Percentiles rank a stretch among this genome's conserved stretches.
Conservation (phyloP, 192 early-diverging fungal genomes). For the Spizellomyces sp. region DNA sequence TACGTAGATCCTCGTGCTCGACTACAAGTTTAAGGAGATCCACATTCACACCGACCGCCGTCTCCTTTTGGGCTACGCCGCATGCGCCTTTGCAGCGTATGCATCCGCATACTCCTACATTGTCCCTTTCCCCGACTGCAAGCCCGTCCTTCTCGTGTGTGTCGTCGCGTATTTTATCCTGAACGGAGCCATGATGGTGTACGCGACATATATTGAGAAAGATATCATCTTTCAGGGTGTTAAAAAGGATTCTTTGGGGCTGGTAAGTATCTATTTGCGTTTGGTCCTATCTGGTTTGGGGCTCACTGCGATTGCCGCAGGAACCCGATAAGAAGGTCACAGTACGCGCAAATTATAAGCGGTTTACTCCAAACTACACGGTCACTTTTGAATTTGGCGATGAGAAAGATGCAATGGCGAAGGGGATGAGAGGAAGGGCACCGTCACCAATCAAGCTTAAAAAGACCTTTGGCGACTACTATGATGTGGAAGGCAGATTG, state of each 20-base stretch:
- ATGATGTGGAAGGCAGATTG: constrained; percentile 46
- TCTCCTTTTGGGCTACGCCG: constrained; percentile 77
- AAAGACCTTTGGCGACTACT: constrained; percentile 39
- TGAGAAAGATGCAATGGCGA: constrained; percentile 8
- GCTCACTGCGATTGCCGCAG: neutral
- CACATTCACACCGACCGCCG: constrained; percentile 82
- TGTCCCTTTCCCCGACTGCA: constrained; percentile 44
- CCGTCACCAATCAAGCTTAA: constrained; percentile 3
- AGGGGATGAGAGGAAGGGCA: constrained; percentile 11
- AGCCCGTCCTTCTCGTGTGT: constrained; percentile 36
- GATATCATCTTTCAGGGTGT: constrained; percentile 46
- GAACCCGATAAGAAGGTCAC: constrained; percentile 17
- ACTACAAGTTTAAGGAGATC: constrained; percentile 55
- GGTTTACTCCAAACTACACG: constrained; percentile 33
- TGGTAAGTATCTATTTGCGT: constrained; percentile 18
- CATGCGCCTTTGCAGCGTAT: constrained; percentile 71
- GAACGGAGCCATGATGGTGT: constrained; percentile 40
- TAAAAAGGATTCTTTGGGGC: constrained; percentile 31
- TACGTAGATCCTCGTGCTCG: constrained; percentile 38
- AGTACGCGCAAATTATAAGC: constrained; percentile 29
- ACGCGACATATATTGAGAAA: constrained; percentile 38
- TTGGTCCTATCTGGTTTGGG: neutral
- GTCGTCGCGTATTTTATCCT: constrained; percentile 42
- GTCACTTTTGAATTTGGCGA: constrained; percentile 10
- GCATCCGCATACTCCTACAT: constrained; percentile 47